Conservation (phyloP, 306 rosid genomes). For the Carpinus viminea region DNA sequence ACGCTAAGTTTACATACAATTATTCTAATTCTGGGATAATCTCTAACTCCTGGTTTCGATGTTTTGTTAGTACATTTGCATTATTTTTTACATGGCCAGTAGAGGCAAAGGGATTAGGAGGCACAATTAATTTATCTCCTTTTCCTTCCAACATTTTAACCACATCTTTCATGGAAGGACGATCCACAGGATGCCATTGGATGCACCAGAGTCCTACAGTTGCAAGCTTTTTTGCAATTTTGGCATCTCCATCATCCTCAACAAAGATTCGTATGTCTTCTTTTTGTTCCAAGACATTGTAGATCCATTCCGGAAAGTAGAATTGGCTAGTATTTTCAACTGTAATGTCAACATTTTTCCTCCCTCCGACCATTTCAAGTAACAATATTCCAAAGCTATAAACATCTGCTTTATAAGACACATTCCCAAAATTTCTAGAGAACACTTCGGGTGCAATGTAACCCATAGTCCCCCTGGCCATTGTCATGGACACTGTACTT, state of each 20-base stretch:
- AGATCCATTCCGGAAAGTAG: slow-evolving; percentile 40
- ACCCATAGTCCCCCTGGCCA: too few relatives aligned
- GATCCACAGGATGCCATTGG: slow-evolving; percentile 40
- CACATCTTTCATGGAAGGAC: slow-evolving; percentile 42
- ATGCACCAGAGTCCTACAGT: slow-evolving; percentile 47
- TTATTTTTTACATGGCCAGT: background rate
- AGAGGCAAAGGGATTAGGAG: slow-evolving; percentile 32
- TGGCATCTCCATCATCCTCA: slow-evolving; percentile 12
- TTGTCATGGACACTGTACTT: too few relatives aligned
- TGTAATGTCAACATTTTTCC: background rate
- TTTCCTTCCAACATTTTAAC: slow-evolving; percentile 38
- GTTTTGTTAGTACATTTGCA: background rate
- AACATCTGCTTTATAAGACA: too few relatives aligned
- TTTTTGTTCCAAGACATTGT: slow-evolving; percentile 22
- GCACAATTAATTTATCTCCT: background rate
- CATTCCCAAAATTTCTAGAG: too few relatives aligned
- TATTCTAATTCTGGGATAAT: slow-evolving; percentile 27
- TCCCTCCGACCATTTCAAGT: slow-evolving; percentile 11
- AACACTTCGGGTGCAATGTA: too few relatives aligned
- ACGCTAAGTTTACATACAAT: background rate
- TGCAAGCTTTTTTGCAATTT: slow-evolving; percentile 32
- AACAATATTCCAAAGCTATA: too few relatives aligned
- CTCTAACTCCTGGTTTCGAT: slow-evolving; percentile 21
- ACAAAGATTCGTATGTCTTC: background rate
- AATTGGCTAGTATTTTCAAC: background rate